Evolutionary conservation across 805 yeast species (phyloP).

Genomic region (Candida pini): DNA sequence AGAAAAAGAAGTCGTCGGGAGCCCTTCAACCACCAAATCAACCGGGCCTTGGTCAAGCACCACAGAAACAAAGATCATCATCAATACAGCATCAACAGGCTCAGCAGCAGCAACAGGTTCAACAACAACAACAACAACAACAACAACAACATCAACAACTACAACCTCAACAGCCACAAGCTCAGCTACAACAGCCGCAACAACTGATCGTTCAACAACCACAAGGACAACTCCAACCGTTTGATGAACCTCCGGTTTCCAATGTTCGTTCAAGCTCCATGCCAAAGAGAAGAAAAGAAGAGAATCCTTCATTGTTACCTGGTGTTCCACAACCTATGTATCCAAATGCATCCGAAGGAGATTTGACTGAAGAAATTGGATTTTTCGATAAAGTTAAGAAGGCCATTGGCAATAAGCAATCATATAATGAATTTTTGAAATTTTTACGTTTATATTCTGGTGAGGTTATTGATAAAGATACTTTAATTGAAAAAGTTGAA

Average conservation of each 20-base stretch:
- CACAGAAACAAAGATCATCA: conserved; percentile 4
- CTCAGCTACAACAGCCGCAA: conserved; percentile 1
- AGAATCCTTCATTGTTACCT: conserved; percentile 69
- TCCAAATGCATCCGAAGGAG: conserved; percentile 48
- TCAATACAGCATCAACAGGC: conserved; percentile 4
- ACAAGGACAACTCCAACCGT: conserved; percentile 20
- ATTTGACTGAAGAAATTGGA: conserved; percentile 74
- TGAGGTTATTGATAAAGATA: conserved; percentile 78
- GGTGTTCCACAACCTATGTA: conserved; percentile 81
- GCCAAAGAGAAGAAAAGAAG: conserved; percentile 26
- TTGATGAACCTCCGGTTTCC: conserved; percentile 44
- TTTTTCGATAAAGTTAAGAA: conserved; percentile 92
- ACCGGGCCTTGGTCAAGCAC: conserved; percentile 19
- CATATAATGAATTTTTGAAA: conserved; percentile 89
- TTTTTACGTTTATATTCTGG: conserved; percentile 82
- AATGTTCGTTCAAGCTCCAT: conserved; percentile 34
- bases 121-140: neutral
- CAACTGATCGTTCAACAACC: too few relatives aligned
- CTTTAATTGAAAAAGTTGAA: conserved; percentile 78
- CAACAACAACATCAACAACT: too few relatives aligned
- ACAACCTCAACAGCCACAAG: neutral
- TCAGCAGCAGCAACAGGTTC: conserved; percentile 6
- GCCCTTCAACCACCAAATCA: conserved; percentile 14
- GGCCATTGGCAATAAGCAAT: conserved; percentile 79
- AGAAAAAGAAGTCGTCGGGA: conserved; percentile 23